Percentiles rank a stretch among this genome's conserved stretches.
Evolutionary conservation across 1,284 basidiomycete species (phyloP).

Genomic region (Ustilago loliicola): DNA sequence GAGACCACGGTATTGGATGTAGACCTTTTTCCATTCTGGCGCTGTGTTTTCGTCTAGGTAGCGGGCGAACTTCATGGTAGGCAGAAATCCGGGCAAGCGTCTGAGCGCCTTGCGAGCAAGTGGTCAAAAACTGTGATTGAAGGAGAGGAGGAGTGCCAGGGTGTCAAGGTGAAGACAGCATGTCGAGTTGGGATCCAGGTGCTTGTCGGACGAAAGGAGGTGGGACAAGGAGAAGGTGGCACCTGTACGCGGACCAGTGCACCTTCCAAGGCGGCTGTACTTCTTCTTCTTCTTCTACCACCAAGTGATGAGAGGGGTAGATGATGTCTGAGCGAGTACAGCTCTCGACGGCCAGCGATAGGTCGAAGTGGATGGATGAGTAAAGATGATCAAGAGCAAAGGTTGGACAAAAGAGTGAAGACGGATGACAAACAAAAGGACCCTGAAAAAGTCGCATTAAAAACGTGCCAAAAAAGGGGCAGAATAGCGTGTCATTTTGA

Average conservation of each 20-base stretch:
- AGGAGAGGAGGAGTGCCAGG: not conserved
- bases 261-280: too few species aligned
- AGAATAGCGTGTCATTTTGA: not conserved
- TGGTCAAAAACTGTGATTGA: not conserved
- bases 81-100: not conserved
- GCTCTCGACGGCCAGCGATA: too few species aligned
- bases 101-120: not conserved
- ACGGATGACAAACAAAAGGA: not conserved
- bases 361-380: not conserved
- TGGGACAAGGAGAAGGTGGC: not conserved
- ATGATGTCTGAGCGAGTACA: too few species aligned
- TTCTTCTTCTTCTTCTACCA: too few species aligned
- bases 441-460: not conserved
- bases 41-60: conserved; percentile 67
- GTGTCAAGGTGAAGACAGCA: not conserved
- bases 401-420: not conserved
- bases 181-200: not conserved
- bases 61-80: conserved; percentile 56
- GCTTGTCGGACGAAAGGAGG: not conserved
- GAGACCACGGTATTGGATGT: conserved; percentile 69
- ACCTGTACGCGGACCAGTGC: too few species aligned
- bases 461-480: not conserved
- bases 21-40: conserved; percentile 69
- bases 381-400: not conserved
- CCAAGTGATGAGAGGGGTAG: too few species aligned